Conservation (phyloP, 2,329 filamentous ascomycete species). For the Diaporthe sp. region DNA sequence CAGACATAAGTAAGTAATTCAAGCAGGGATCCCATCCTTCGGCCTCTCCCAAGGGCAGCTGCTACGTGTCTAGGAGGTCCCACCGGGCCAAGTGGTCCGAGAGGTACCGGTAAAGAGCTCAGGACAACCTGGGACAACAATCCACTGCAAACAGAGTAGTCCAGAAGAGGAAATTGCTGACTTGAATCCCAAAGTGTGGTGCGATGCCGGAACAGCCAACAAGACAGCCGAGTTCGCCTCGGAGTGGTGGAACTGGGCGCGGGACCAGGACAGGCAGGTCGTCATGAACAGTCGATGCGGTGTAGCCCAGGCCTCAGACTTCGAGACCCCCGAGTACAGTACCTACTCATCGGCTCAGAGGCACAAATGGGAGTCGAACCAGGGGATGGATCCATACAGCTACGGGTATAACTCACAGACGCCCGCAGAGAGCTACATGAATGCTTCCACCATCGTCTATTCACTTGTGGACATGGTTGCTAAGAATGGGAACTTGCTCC, state of each 20-base stretch:
- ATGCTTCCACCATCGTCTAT: constrained; percentile 59
- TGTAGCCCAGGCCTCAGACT: constrained; percentile 62
- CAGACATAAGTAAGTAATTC: constrained; percentile 52
- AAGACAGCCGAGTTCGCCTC: constrained; percentile 55
- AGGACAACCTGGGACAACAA: background rate
- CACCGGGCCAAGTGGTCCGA: background rate
- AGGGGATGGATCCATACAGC: constrained; percentile 70
- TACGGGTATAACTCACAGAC: constrained; percentile 73
- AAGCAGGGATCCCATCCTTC: constrained; percentile 5
- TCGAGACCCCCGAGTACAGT: constrained; percentile 72
- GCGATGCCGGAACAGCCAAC: constrained; percentile 60
- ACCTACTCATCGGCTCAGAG: constrained; percentile 61
- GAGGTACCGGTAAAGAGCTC: background rate
- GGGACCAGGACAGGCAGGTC: constrained; percentile 59
- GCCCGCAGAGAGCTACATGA: constrained; percentile 62
- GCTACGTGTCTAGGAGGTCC: background rate
- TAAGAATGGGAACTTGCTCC: constrained; percentile 69
- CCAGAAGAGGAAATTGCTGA: constrained; percentile 26
- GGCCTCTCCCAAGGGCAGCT: background rate
- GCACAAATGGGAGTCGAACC: constrained; percentile 71
- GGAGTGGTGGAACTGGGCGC: constrained; percentile 56
- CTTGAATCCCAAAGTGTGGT: constrained; percentile 55
- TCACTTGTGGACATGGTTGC: constrained; percentile 64
- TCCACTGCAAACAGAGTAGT: background rate
- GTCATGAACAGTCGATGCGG: constrained; percentile 70